Conservation (phyloP, 2,329 filamentous ascomycete genomes). For the Ophiostoma ips region DNA sequence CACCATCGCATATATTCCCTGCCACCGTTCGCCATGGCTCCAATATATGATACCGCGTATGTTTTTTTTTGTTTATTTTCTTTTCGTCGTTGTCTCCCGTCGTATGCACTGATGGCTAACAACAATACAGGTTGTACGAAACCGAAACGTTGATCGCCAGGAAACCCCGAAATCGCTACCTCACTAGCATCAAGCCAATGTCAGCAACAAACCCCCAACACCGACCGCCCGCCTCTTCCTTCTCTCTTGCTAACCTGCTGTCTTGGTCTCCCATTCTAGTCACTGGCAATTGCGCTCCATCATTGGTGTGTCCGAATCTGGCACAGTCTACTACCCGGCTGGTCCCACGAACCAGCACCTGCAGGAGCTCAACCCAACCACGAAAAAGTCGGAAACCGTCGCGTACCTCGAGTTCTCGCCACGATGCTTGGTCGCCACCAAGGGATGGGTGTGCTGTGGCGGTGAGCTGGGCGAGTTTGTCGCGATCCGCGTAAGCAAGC, state of each 20-base stretch:
- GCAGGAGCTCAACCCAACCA: constrained; percentile 54
- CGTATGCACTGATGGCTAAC: not conserved
- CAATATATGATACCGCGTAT: not conserved
- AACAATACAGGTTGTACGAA: not conserved
- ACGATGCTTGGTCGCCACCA: constrained; percentile 74
- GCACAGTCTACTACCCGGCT: constrained; percentile 74
- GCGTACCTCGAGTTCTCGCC: constrained; percentile 58
- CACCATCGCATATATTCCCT: not conserved
- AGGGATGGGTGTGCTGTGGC: constrained; percentile 83
- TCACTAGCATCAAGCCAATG: constrained; percentile 51
- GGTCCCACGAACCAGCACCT: constrained; percentile 51
- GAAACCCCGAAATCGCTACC: constrained; percentile 51
- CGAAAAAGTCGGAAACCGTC: constrained; percentile 58
- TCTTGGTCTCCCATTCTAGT: too few relatives aligned
- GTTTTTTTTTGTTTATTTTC: not conserved
- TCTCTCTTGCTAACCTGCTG: too few relatives aligned
- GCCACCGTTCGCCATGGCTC: not conserved
- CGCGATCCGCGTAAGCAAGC: constrained; percentile 46
- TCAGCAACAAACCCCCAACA: too few relatives aligned
- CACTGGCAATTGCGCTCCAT: constrained; percentile 86
- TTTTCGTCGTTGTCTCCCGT: not conserved
- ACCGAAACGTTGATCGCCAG: constrained; percentile 48
- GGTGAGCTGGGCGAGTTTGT: constrained; percentile 81
- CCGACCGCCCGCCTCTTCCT: too few relatives aligned
- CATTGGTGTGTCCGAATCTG: constrained; percentile 64